Conservation (phyloP, 2,329 filamentous ascomycete species). For the Sclerotinia borealis region DNA sequence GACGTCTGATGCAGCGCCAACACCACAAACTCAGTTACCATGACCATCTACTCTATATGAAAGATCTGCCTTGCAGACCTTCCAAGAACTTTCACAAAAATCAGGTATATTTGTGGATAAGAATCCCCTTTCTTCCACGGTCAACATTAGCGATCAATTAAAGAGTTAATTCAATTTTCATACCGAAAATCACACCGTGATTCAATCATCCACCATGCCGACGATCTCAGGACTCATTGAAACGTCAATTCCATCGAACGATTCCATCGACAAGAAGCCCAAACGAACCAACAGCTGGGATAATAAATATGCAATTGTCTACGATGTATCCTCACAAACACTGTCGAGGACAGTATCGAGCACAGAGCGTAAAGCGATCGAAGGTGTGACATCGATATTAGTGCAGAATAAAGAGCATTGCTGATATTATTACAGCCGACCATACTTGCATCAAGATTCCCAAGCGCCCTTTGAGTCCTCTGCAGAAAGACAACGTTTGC, state of each 20-base stretch:
- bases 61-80: conserved; percentile 1
- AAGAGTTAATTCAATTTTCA: not conserved
- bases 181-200: not conserved
- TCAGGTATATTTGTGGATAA: not conserved
- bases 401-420: not conserved
- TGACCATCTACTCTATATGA: not conserved
- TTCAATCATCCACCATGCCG: not conserved
- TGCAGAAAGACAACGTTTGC: not conserved
- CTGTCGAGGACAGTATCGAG: not conserved
- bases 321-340: not conserved
- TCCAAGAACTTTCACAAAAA: not conserved
- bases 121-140: not conserved
- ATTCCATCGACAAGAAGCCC: not conserved
- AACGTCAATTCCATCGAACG: not conserved
- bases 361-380: not conserved
- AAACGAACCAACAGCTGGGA: conserved; percentile 6
- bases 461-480: not conserved
- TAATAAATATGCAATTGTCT: not conserved
- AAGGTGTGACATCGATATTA: not conserved
- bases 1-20: not conserved
- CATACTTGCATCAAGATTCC: conserved; percentile 1
- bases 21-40: not conserved
- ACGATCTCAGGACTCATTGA: not conserved
- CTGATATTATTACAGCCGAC: not conserved
- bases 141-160: not conserved